These are phyloP conservation scores for Plectosphaerella sp. DNA, from an alignment of 2,329 filamentous ascomycete species.

Conservation along the genomic window DNA sequence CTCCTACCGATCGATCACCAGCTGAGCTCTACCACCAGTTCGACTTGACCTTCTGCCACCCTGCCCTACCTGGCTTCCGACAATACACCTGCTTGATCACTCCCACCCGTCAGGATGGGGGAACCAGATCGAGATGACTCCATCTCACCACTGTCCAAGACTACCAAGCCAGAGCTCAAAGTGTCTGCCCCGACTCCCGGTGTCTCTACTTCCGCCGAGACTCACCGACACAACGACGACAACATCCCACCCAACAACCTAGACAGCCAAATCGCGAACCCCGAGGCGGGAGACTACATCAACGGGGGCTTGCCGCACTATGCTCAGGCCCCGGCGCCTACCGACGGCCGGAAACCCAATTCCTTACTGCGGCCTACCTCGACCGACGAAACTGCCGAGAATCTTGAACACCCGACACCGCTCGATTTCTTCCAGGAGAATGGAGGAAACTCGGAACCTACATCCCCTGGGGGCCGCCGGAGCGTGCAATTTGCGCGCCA, in stretches of 20 bases:
- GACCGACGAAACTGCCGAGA: not conserved
- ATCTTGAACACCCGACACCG: not conserved
- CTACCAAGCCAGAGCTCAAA: conserved; percentile 5
- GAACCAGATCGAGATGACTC: conserved; percentile 15
- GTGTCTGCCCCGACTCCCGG: conserved; percentile 4
- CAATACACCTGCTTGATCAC: too few relatives aligned
- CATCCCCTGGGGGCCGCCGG: conserved; percentile 1
- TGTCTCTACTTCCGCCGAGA: conserved; percentile 5
- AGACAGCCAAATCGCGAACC: conserved; percentile 13
- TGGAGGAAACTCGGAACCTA: conserved; percentile 1
- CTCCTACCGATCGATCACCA: too few relatives aligned
- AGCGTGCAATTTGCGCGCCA: conserved; percentile 74
- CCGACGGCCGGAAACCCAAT: conserved; percentile 5
- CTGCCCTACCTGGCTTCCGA: too few relatives aligned
- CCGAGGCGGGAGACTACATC: conserved; percentile 29
- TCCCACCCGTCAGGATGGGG: conserved; percentile 7
- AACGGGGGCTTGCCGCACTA: conserved; percentile 29
- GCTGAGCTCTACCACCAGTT: too few relatives aligned
- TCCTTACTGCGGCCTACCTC: not conserved
- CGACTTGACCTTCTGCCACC: too few relatives aligned
- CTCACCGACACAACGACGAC: conserved; percentile 1
- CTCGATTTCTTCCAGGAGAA: not conserved
- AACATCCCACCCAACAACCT: conserved; percentile 8
- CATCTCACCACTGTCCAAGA: conserved; percentile 17
- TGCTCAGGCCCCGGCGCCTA: conserved; percentile 17